Percentiles rank a stretch among this genome's conserved stretches.
Conservation (phyloP, 2,329 filamentous ascomycete genomes). For the Penicillium brasilianum region DNA sequence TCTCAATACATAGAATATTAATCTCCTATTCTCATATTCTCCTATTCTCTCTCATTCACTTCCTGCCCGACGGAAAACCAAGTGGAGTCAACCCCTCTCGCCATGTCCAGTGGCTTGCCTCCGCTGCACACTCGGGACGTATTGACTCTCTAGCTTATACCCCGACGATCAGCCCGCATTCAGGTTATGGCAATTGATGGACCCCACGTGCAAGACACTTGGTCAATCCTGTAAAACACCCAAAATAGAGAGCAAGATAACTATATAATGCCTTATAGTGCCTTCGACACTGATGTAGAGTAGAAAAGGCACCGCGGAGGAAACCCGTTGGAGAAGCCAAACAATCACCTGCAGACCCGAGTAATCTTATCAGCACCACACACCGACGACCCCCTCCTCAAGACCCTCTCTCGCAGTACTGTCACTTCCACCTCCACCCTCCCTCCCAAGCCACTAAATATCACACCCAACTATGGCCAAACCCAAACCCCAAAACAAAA, state of each 20-base stretch:
- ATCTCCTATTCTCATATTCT: too few relatives aligned
- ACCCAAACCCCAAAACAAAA: conserved; percentile 26
- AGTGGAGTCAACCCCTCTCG: conserved; percentile 25
- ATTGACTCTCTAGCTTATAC: neutral
- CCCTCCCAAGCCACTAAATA: neutral
- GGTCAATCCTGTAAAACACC: neutral
- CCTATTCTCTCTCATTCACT: neutral
- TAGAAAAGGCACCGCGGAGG: neutral
- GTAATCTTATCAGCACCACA: conserved; percentile 7
- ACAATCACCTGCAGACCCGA: neutral
- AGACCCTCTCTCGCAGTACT: neutral
- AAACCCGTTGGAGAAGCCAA: conserved; percentile 4
- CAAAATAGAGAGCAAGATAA: neutral
- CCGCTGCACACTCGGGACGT: conserved; percentile 20
- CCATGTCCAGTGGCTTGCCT: conserved; percentile 22
- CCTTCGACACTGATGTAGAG: neutral
- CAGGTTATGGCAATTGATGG: neutral
- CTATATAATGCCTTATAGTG: neutral
- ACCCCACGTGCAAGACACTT: neutral
- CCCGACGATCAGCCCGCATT: neutral
- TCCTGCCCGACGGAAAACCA: neutral
- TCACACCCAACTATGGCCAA: conserved; percentile 8
- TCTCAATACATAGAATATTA: neutral
- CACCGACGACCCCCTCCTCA: neutral
- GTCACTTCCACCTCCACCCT: neutral